A percentile compares a stretch with the other conserved stretches of the same genome.
These are phyloP conservation scores for Bolboschoenus planiculmis DNA, from an alignment of 176 grass and related monocot species.

Conservation along the genomic window DNA sequence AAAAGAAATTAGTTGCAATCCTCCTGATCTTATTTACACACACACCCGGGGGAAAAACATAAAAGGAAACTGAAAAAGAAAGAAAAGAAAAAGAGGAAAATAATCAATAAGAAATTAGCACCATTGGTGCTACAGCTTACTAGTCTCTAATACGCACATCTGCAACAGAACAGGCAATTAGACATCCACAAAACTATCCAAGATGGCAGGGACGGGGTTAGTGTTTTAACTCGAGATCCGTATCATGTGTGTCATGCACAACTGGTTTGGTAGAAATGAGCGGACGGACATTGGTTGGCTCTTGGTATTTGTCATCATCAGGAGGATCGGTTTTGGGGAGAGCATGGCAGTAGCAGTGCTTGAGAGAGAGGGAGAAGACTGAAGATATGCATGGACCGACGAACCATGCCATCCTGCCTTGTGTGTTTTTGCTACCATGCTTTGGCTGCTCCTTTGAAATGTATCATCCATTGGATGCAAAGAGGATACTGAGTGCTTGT, in stretches of 20 bases:
- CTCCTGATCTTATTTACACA: background rate
- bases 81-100: background rate
- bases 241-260: background rate
- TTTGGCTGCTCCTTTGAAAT: background rate
- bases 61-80: background rate
- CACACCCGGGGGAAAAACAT: background rate
- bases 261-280: slow-evolving; percentile 37
- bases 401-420: slow-evolving; percentile 32
- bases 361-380: slow-evolving; percentile 79
- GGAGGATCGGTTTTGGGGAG: slow-evolving; percentile 55
- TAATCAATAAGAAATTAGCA: background rate
- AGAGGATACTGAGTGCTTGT: slow-evolving; percentile 16
- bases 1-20: background rate
- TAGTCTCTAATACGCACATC: background rate
- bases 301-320: slow-evolving; percentile 16
- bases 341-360: slow-evolving; percentile 91
- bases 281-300: slow-evolving; percentile 46
- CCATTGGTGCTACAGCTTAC: background rate
- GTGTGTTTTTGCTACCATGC: slow-evolving; percentile 12
- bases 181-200: background rate
- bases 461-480: background rate
- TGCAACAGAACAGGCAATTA: background rate
- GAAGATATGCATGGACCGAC: slow-evolving; percentile 49
- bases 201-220: background rate
- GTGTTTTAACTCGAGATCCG: background rate